Evolutionary conservation across 129 eudicot species (phyloP).

Genomic region (Saposhnikovia divaricata): DNA sequence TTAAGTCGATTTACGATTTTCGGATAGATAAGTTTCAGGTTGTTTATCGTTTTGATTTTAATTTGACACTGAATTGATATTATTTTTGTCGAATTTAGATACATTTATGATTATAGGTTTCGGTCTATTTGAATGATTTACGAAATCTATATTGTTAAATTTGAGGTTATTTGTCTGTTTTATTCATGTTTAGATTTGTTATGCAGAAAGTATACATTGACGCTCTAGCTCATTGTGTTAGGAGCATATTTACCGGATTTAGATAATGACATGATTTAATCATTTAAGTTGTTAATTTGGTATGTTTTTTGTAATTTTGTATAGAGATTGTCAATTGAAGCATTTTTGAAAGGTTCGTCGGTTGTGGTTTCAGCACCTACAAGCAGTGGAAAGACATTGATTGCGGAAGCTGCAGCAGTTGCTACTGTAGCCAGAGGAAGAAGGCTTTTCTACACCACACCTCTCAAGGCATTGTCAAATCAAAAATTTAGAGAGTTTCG

Average conservation of each 20-base stretch:
- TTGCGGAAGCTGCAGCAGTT: slow-evolving; percentile 97
- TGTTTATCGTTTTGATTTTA: background rate
- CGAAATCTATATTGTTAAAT: slow-evolving; percentile 64
- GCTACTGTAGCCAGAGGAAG: slow-evolving; percentile 88
- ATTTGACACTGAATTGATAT: too few relatives aligned
- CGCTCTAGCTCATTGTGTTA: background rate
- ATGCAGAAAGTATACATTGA: background rate
- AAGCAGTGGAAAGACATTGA: slow-evolving; percentile 94
- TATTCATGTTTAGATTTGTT: background rate
- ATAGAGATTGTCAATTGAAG: slow-evolving; percentile 80
- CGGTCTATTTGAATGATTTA: slow-evolving; percentile 22
- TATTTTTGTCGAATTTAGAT: background rate
- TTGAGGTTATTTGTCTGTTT: slow-evolving; percentile 43
- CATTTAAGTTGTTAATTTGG: slow-evolving; percentile 1
- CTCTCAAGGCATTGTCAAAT: slow-evolving; percentile 93
- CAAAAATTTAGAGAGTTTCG: slow-evolving; percentile 96
- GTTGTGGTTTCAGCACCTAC: slow-evolving; percentile 99
- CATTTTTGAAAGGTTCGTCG: slow-evolving; percentile 94
- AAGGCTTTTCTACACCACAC: slow-evolving; percentile 91
- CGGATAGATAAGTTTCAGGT: slow-evolving; percentile 95
- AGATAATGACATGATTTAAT: background rate
- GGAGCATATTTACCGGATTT: background rate
- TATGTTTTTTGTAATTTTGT: slow-evolving; percentile 8
- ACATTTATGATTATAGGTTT: slow-evolving; percentile 25
- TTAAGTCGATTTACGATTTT: slow-evolving; percentile 71